Conservation (phyloP, 1,284 basidiomycete genomes). For the Hymenochaete sp. region DNA sequence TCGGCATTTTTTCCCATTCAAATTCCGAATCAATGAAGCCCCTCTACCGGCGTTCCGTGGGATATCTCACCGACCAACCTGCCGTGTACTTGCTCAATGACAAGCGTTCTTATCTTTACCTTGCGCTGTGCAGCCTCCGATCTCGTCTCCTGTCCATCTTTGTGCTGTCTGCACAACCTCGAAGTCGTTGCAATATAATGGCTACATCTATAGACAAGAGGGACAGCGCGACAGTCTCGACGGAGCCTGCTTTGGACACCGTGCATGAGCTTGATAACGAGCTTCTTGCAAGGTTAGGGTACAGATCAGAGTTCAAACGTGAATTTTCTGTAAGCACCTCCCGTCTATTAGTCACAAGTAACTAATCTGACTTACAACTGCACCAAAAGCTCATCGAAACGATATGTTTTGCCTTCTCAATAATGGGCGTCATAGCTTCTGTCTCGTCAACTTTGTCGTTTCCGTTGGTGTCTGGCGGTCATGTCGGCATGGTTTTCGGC, state of each 20-base stretch:
- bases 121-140: too few species aligned
- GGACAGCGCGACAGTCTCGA: constrained; percentile 7
- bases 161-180: too few species aligned
- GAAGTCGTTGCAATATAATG: too few species aligned
- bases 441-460: constrained; percentile 61
- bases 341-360: background rate
- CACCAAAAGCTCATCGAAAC: constrained; percentile 47
- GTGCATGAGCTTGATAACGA: constrained; percentile 16
- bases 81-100: too few species aligned
- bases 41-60: too few species aligned
- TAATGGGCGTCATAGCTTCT: constrained; percentile 67
- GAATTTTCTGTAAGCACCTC: constrained; percentile 58
- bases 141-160: too few species aligned
- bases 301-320: constrained; percentile 67
- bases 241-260: constrained; percentile 4
- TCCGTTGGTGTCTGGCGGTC: constrained; percentile 57
- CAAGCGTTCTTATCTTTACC: too few species aligned
- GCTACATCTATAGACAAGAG: too few species aligned
- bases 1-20: too few species aligned
- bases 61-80: too few species aligned
- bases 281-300: constrained; percentile 58
- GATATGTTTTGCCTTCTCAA: constrained; percentile 61
- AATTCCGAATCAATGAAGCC: too few species aligned
- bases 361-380: background rate
- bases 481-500: constrained; percentile 70